Conservation (phyloP, 306 rosid species). For the Medicago lupulina region DNA sequence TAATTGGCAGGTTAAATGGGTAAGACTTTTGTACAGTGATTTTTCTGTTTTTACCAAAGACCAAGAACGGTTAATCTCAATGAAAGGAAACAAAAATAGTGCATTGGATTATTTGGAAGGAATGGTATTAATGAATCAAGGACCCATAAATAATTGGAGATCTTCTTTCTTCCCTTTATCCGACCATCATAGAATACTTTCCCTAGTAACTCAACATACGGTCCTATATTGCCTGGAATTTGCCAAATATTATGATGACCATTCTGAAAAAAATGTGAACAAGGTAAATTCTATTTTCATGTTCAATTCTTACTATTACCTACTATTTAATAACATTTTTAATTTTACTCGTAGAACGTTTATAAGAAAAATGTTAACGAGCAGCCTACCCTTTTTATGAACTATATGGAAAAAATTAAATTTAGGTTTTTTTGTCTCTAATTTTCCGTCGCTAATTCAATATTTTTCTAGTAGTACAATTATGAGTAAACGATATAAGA, state of each 20-base stretch:
- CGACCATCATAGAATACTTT: conserved; percentile 67
- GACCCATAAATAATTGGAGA: conserved; percentile 88
- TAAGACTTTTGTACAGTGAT: conserved; percentile 67
- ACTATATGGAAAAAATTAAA: no score
- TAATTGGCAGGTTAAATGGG: conserved; percentile 77
- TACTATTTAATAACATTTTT: neutral
- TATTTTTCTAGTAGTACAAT: neutral
- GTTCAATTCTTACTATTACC: neutral
- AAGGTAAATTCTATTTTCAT: conserved; percentile 54
- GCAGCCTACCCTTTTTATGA: no score
- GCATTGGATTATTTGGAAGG: conserved; percentile 84
- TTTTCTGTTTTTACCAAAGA: conserved; percentile 58
- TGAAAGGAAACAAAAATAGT: conserved; percentile 53
- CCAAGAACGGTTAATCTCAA: conserved; percentile 53
- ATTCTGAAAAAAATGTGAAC: conserved; percentile 47
- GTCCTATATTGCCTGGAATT: conserved; percentile 85
- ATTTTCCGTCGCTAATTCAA: neutral
- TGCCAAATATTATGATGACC: conserved; percentile 74
- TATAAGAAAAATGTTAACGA: neutral
- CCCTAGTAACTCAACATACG: conserved; percentile 58
- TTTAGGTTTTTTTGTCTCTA: neutral
- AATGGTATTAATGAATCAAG: conserved; percentile 71
- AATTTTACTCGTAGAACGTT: neutral
- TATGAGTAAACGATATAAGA: neutral
- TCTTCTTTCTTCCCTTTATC: conserved; percentile 89